Evolutionary conservation across 768 basidiomycete genomes (phyloP).

Genomic region (Hebeloma cylindrosporum): DNA sequence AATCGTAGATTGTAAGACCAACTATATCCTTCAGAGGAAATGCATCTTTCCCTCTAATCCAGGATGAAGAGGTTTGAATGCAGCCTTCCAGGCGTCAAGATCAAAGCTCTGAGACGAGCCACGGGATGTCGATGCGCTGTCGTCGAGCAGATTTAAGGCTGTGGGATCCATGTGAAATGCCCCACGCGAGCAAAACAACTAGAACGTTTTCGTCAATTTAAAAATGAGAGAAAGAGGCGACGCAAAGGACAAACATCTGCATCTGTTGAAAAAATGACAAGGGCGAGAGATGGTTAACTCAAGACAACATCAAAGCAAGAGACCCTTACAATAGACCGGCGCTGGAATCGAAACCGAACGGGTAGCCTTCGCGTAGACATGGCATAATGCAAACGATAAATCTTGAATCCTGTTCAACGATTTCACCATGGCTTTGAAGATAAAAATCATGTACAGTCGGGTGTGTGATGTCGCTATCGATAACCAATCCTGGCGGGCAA

Average conservation of each 20-base stretch:
- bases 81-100: slow-evolving; percentile 16
- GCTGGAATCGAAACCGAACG: slow-evolving; percentile 33
- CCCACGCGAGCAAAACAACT: slow-evolving; percentile 24
- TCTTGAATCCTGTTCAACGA: slow-evolving; percentile 30
- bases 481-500: slow-evolving; percentile 49
- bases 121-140: slow-evolving; percentile 11
- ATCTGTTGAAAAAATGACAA: slow-evolving; percentile 11
- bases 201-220: neutral
- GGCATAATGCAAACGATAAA: slow-evolving; percentile 24
- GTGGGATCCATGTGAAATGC: slow-evolving; percentile 17
- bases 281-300: neutral
- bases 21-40: slow-evolving; percentile 21
- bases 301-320: neutral
- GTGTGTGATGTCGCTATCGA: slow-evolving; percentile 41
- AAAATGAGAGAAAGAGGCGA: neutral
- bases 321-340: slow-evolving; percentile 32
- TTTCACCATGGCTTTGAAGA: slow-evolving; percentile 54
- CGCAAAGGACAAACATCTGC: slow-evolving; percentile 19
- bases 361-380: slow-evolving; percentile 31
- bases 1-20: too few relatives aligned
- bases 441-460: slow-evolving; percentile 53
- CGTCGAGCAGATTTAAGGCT: slow-evolving; percentile 9
- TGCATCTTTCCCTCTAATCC: slow-evolving; percentile 18
- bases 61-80: slow-evolving; percentile 12
- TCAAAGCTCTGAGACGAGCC: slow-evolving; percentile 11